Conservation (phyloP, 1,284 basidiomycete species). For the Cryptococcus sp. region DNA sequence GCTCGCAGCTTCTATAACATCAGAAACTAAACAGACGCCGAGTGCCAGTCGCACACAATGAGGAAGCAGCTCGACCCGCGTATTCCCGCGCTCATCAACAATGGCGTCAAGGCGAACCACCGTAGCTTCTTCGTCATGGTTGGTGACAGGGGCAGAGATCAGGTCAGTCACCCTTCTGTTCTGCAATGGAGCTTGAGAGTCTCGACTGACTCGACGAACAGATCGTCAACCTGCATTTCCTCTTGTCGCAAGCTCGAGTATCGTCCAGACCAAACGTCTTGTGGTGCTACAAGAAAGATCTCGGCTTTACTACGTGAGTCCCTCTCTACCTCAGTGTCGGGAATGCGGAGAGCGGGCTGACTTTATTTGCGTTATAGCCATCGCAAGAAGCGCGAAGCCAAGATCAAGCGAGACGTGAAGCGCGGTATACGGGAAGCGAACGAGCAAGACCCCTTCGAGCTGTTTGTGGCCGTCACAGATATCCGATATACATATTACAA, state of each 20-base stretch:
- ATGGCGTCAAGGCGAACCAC: conserved; percentile 90
- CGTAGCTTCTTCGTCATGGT: conserved; percentile 96
- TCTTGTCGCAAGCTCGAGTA: conserved; percentile 86
- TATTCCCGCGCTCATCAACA: conserved; percentile 87
- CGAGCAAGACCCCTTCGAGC: conserved; percentile 95
- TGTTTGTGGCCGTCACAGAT: conserved; percentile 98
- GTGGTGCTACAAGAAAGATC: conserved; percentile 97
- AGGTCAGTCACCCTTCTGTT: conserved; percentile 58
- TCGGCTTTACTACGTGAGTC: conserved; percentile 88
- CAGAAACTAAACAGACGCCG: not conserved
- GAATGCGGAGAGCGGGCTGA: conserved; percentile 33
- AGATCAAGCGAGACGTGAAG: conserved; percentile 93
- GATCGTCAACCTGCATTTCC: conserved; percentile 94
- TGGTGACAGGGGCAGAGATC: conserved; percentile 91
- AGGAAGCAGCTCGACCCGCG: conserved; percentile 75
- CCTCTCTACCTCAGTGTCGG: conserved; percentile 24
- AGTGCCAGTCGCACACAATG: conserved; percentile 31
- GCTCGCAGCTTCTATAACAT: not conserved
- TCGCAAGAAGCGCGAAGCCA: conserved; percentile 93
- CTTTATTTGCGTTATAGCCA: conserved; percentile 62
- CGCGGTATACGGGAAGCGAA: conserved; percentile 90
- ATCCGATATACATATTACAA: conserved; percentile 97
- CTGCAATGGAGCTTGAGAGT: not conserved
- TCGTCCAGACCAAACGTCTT: conserved; percentile 86
- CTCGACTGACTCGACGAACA: conserved; percentile 43